Percentiles rank a stretch among this genome's conserved stretches.
phyloP scores from a whole-genome alignment of 2,329 filamentous ascomycete species.

The Colletotrichum gigasporum region DNA sequence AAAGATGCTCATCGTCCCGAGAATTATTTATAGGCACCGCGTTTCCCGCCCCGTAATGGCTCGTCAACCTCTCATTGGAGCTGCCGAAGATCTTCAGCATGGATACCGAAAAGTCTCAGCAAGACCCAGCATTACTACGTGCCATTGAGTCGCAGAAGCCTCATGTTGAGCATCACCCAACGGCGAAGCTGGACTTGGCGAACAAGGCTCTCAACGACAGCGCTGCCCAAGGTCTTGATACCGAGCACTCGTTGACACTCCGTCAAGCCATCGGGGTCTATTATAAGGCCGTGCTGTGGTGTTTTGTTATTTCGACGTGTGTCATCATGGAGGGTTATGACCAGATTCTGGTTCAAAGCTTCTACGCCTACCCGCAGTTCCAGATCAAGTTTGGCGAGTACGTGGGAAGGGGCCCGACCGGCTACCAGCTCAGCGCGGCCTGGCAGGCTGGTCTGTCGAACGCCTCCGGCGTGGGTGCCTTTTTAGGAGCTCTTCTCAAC shows the following conservation, averaged over 20 bases:
- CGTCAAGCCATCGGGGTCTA: not conserved
- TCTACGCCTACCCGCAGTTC: conserved; percentile 41
- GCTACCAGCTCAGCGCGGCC: conserved; percentile 46
- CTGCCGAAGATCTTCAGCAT: too few relatives aligned
- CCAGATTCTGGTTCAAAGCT: conserved; percentile 35
- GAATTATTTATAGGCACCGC: too few relatives aligned
- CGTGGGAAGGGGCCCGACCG: conserved; percentile 28
- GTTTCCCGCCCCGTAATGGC: too few relatives aligned
- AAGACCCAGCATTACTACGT: not conserved
- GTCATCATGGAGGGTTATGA: conserved; percentile 29
- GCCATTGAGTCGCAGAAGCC: not conserved
- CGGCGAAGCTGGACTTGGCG: not conserved
- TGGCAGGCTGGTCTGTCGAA: conserved; percentile 57
- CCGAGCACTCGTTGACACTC: not conserved
- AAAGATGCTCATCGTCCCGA: too few relatives aligned
- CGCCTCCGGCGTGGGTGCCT: conserved; percentile 50
- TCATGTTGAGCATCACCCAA: not conserved
- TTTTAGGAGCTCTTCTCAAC: conserved; percentile 54
- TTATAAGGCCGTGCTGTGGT: not conserved
- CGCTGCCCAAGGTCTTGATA: not conserved
- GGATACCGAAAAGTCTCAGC: too few relatives aligned
- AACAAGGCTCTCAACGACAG: not conserved
- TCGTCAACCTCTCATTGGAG: too few relatives aligned
- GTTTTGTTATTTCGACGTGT: not conserved
- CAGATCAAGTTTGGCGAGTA: conserved; percentile 37